These are phyloP conservation scores for Phytopythium oedochilum DNA, from an alignment of 352 stramenopile species.

Conservation along the genomic window DNA sequence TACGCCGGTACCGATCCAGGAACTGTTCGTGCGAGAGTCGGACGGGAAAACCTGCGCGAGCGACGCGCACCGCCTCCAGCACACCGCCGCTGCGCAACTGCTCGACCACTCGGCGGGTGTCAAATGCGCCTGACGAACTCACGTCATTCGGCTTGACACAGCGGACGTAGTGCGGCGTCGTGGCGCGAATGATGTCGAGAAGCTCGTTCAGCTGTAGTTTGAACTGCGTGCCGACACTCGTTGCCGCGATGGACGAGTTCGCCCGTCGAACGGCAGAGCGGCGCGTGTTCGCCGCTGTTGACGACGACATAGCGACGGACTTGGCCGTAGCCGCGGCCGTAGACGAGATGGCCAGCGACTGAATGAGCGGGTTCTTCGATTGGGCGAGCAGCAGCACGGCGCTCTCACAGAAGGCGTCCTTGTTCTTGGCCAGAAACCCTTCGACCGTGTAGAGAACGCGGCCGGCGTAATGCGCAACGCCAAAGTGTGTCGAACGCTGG, in stretches of 20 bases:
- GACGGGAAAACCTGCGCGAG: slow-evolving; percentile 78
- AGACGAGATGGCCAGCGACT: slow-evolving; percentile 35
- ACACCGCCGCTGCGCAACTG: slow-evolving; percentile 85
- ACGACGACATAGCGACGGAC: neutral
- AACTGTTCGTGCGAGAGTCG: slow-evolving; percentile 80
- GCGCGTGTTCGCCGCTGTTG: neutral
- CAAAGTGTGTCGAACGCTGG: slow-evolving; percentile 68
- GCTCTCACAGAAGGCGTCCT: slow-evolving; percentile 82
- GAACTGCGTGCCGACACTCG: slow-evolving; percentile 90
- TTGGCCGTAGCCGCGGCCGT: neutral
- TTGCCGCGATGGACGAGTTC: slow-evolving; percentile 59
- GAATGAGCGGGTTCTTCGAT: slow-evolving; percentile 58
- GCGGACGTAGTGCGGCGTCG: slow-evolving; percentile 96
- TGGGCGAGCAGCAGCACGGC: slow-evolving; percentile 44
- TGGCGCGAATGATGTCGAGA: slow-evolving; percentile 91
- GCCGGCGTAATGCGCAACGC: slow-evolving; percentile 85
- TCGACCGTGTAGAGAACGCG: slow-evolving; percentile 74
- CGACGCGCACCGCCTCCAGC: slow-evolving; percentile 84
- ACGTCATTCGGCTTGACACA: slow-evolving; percentile 99
- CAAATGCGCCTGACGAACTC: slow-evolving; percentile 72
- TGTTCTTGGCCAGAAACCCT: slow-evolving; percentile 90
- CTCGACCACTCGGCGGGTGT: slow-evolving; percentile 64
- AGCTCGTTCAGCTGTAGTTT: slow-evolving; percentile 93
- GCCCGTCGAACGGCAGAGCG: slow-evolving; percentile 22
- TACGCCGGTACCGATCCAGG: slow-evolving; percentile 54